Evolutionary conservation across 495 filamentous ascomycete species (phyloP).

Genomic region (Penicillium riverlandense): DNA sequence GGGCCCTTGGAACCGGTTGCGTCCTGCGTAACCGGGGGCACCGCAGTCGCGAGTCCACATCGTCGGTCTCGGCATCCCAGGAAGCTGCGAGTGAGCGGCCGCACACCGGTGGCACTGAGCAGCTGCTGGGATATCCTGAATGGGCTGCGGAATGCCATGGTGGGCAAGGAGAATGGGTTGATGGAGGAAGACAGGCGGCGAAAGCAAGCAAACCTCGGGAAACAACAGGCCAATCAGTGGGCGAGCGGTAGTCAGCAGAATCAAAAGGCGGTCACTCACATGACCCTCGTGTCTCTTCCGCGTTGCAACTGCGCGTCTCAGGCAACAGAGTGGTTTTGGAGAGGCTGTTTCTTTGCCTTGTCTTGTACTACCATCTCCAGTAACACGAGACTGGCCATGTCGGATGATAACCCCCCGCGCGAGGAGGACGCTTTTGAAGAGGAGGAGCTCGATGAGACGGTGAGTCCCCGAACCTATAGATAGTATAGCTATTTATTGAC

Average conservation of each 20-base stretch:
- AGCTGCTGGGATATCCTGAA: conserved; percentile 26
- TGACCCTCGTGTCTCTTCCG: conserved; percentile 33
- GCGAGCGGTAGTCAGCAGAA: conserved; percentile 14
- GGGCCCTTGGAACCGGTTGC: conserved; percentile 53
- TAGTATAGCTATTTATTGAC: conserved; percentile 1
- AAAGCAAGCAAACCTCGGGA: background rate
- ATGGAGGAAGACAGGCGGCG: background rate
- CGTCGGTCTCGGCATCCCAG: conserved; percentile 17
- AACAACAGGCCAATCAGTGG: conserved; percentile 20
- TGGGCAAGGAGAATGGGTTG: background rate
- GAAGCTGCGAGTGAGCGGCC: conserved; percentile 14
- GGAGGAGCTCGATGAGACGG: conserved; percentile 65
- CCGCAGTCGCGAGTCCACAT: conserved; percentile 53
- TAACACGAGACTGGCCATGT: conserved; percentile 21
- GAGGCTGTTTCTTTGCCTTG: background rate
- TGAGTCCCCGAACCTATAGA: conserved; percentile 26
- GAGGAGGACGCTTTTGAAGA: conserved; percentile 54
- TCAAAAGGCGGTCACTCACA: conserved; percentile 13
- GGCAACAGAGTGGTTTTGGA: conserved; percentile 12
- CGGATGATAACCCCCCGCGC: conserved; percentile 30
- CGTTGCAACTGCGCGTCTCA: conserved; percentile 16
- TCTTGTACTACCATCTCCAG: background rate
- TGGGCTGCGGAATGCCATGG: conserved; percentile 33
- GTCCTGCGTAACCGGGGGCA: conserved; percentile 71
- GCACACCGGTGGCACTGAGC: conserved; percentile 12